Percentiles rank a stretch among this genome's conserved stretches.
These are phyloP conservation scores for Ophiorrhiza pumila DNA, from an alignment of 257 asterid species.

Conservation along the genomic window DNA sequence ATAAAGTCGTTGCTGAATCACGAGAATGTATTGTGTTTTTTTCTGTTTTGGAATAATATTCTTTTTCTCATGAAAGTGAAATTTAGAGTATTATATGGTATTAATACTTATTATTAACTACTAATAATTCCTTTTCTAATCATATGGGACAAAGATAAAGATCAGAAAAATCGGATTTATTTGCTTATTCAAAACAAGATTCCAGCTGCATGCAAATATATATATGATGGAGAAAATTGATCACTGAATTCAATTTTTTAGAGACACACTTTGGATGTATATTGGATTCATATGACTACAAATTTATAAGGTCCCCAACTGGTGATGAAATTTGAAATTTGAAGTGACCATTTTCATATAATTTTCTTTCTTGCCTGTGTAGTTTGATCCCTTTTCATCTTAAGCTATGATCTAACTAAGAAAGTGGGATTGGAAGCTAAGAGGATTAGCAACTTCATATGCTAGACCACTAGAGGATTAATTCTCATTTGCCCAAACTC, in stretches of 20 bases:
- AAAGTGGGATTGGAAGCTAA: background rate
- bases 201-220: background rate
- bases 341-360: background rate
- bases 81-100: background rate
- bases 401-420: background rate
- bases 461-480: background rate
- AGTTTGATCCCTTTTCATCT: background rate
- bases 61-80: background rate
- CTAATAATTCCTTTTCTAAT: background rate
- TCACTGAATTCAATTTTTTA: background rate
- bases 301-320: background rate
- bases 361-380: background rate
- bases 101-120: background rate
- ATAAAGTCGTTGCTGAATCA: background rate
- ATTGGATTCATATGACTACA: background rate
- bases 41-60: background rate
- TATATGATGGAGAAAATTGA: background rate
- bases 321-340: background rate
- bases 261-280: background rate
- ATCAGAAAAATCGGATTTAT: background rate
- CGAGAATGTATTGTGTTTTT: background rate
- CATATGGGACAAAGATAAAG: background rate
- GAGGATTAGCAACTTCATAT: background rate
- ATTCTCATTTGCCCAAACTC: background rate
- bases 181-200: background rate